Evolutionary conservation across 306 rosid genomes (phyloP), one percentile per base, ranked within the genome.

Genomic region (Mimosa bimucronata): DNA sequence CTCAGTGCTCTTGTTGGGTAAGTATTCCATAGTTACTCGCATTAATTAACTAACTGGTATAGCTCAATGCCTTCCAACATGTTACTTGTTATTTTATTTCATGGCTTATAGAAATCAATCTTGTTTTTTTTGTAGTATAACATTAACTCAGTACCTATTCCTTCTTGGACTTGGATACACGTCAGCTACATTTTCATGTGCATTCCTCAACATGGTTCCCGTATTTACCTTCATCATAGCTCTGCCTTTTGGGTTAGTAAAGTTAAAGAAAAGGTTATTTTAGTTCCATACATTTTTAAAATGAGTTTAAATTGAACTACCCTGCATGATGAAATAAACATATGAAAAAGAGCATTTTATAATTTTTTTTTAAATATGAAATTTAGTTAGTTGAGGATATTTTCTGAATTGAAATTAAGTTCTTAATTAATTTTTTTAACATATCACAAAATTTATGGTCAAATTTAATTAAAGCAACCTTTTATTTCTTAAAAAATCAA

Each of bases 171-270:
- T 94, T 53, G 79, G 87, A 69, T 85, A 85, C 82, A 94, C 98
- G 18, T 88, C 97, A 45, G 88, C 95, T 9, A 90, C 97, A 19
- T 88, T 86, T 87, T 74, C 97, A 0, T 94, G 97, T 83, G 97
- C 98, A 61, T 94, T 94, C 88, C 75, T 92, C 90, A 94, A 92
- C 86, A 84, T 79, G 84, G 98, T 91, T 75, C 97, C 95, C 3
- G 95, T 89, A 37, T 77, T 84, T 84, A 94, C 98, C 3, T 94
- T 94, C 88, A 67, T 94, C 29, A 42, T 91, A 62, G 93, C 97
- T 28, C 88, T 92, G 37, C 90, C 92, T 77, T 91, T 94, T 78
- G 90, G 97, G 98, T 94, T 81, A 73, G 86, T 78, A 37, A 46
- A 55, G 37, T 23, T 42, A 42, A 53, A 16, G 6, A 50, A 2